Conservation (phyloP, 768 basidiomycete genomes). For the Lentinula detonsa region DNA sequence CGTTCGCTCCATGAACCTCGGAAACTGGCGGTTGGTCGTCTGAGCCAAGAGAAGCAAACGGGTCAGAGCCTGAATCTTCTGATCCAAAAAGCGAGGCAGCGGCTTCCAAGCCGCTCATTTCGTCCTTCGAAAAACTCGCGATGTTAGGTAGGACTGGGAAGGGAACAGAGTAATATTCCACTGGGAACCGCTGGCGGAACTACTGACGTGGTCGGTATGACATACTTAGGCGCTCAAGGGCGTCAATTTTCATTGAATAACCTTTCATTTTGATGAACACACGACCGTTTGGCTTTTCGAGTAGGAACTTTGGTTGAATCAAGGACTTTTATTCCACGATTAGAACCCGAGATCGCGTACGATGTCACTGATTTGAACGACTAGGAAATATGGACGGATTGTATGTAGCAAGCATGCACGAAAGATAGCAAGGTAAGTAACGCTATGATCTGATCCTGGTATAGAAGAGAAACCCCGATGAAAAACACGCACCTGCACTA, state of each 20-base stretch:
- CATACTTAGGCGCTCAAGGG: neutral
- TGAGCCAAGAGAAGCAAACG: constrained; percentile 55
- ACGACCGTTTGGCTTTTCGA: too few species aligned
- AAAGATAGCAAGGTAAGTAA: neutral
- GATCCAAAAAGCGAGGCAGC: constrained; percentile 78
- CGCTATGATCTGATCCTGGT: neutral
- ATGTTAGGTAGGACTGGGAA: neutral
- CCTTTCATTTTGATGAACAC: too few species aligned
- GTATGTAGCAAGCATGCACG: neutral
- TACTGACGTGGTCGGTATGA: constrained; percentile 1
- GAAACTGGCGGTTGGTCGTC: constrained; percentile 21
- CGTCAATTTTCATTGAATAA: neutral
- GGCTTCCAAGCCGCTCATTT: constrained; percentile 65
- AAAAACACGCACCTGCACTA: constrained; percentile 17
- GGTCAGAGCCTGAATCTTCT: constrained; percentile 55
- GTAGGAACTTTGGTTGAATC: too few species aligned
- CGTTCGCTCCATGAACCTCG: constrained; percentile 13
- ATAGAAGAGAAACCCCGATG: neutral
- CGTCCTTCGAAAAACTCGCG: neutral
- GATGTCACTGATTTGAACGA: too few species aligned
- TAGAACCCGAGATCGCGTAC: too few species aligned
- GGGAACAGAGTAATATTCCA: neutral
- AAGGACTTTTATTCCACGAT: too few species aligned
- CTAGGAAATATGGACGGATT: neutral
- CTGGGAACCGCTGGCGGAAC: neutral